Evolutionary conservation across 495 filamentous ascomycete species (phyloP).

Genomic region (Penicillium manginii): DNA sequence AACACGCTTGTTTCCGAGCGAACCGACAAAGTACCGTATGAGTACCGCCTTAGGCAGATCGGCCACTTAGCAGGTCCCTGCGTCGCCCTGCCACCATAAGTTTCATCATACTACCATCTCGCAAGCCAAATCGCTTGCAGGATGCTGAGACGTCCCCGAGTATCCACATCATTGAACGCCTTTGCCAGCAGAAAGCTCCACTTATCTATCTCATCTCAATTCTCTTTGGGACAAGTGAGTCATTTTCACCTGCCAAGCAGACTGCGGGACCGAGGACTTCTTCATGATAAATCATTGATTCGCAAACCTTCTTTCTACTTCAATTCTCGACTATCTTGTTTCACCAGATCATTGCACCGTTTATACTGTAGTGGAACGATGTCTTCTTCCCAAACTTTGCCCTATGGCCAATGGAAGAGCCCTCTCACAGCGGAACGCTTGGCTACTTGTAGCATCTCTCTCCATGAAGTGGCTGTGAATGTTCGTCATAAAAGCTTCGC

Average conservation of each 20-base stretch:
- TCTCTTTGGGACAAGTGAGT: background rate
- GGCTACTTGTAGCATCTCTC: slow-evolving; percentile 34
- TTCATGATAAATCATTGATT: background rate
- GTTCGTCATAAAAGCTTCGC: slow-evolving; percentile 8
- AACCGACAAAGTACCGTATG: too few relatives aligned
- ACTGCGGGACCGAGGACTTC: background rate
- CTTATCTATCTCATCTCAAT: background rate
- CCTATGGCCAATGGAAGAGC: slow-evolving; percentile 51
- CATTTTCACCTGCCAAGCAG: background rate
- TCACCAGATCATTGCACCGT: background rate
- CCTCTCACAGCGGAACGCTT: slow-evolving; percentile 44
- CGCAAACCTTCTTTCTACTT: background rate
- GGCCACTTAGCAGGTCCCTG: background rate
- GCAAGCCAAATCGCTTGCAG: background rate
- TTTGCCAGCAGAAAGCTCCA: background rate
- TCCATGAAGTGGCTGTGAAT: slow-evolving; percentile 36
- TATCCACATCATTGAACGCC: background rate
- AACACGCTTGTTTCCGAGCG: too few relatives aligned
- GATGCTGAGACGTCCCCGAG: background rate
- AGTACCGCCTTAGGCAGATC: background rate
- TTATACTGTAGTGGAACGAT: background rate
- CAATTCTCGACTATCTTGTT: background rate
- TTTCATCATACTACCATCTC: background rate
- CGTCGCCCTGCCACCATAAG: background rate
- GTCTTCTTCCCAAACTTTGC: slow-evolving; percentile 25